A percentile compares a stretch with the other conserved stretches of the same genome.
Evolutionary conservation across 164 flowering plant genomes (phyloP).

Genomic region (Piper longum): DNA sequence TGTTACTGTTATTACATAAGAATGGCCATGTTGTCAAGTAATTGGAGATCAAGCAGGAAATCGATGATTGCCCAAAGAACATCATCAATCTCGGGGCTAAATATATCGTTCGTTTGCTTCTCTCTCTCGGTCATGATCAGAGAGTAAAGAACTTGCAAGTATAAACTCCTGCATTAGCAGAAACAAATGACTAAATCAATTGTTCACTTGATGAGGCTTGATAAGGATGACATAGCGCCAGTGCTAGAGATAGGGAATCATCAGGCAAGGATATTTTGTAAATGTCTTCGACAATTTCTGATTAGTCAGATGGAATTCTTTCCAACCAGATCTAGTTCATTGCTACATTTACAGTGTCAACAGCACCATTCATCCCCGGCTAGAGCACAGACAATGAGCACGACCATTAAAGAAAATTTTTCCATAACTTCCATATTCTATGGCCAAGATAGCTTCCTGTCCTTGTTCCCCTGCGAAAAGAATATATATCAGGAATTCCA

Average conservation of each 20-base stretch:
- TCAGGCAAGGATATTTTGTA: constrained; percentile 34
- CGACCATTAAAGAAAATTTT: no score
- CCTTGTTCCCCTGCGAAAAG: no score
- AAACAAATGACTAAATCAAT: constrained; percentile 69
- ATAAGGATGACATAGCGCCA: constrained; percentile 51
- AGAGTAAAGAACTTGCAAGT: constrained; percentile 45
- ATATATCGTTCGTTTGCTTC: not conserved
- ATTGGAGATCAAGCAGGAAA: no score
- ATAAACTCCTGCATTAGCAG: constrained; percentile 65
- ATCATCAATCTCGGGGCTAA: not conserved
- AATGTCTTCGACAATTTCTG: constrained; percentile 57
- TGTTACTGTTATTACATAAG: no score
- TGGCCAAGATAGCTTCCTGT: no score
- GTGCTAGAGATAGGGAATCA: constrained; percentile 29
- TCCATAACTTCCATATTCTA: no score
- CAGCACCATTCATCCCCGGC: constrained; percentile 92
- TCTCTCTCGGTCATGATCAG: constrained; percentile 24
- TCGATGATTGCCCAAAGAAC: no score
- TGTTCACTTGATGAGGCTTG: constrained; percentile 10
- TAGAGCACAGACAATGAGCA: constrained; percentile 37
- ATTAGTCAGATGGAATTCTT: constrained; percentile 63
- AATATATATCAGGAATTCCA: no score
- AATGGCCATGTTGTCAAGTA: no score
- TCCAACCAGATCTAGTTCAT: constrained; percentile 60
- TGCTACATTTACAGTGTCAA: constrained; percentile 75